Evolutionary conservation across 2,329 filamentous ascomycete genomes (phyloP), one percentile per base, ranked within the genome.

Genomic region (Kalaharituber pfeilii): DNA sequence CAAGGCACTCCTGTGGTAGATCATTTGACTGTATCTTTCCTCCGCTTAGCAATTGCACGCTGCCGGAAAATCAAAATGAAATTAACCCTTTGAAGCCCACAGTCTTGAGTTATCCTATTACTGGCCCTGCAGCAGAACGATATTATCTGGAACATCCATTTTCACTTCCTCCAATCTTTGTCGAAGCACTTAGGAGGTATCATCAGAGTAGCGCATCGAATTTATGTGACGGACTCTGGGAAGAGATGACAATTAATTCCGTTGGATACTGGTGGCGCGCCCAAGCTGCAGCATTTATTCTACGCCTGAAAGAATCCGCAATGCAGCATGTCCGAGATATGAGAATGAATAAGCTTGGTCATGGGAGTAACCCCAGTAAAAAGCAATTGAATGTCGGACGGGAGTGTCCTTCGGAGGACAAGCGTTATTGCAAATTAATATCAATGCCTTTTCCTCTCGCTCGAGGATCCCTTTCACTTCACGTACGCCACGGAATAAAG

Each of bases 11-110:
- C 2, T 62, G 62, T 36, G 57, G 57, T 5, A 56, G 57, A 26
- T 59, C 58, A 3, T 44, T 63, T 15, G 58, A 62, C 33, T 62
- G 56, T 13, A 60, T 62, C 18, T 64, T 63, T 45, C 61, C 62
- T 49, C 49, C 39, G 4, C 28, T 63, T 3, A 60, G 51, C 30
- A 59, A 51, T 28, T 63, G 60, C 24, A 59, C 59, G 11, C 50
- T 30, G 15, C 5, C 27, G 47, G 39, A 51, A 20, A 20, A 58
- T 42, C 9, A 51, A 30, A 26, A 62, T 50, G 45, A 8, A 39
- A 26, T 28, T 33, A 5, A 25, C 45, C 25, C 22, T 51, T 7
- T 49, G 57, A 9, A 52, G 56, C 4, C 30, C 53, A 13, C 56
- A 59, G 15, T 54, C 26, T 33, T 55, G 26, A 24, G 57, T 52